Evolutionary conservation across 768 basidiomycete species (phyloP).

Genomic region (Arthromyces matolae): DNA sequence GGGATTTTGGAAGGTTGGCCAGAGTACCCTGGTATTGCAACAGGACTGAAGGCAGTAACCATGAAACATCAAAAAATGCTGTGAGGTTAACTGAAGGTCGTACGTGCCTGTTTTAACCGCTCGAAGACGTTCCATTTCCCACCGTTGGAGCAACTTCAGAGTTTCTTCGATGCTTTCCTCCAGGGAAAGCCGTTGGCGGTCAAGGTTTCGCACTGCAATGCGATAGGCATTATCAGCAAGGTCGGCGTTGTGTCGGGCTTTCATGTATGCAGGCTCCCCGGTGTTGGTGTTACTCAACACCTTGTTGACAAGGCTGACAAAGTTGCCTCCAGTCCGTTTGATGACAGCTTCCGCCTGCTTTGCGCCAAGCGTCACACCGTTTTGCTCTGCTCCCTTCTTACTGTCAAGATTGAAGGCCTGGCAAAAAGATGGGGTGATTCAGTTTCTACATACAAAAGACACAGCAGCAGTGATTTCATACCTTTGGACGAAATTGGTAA

Average conservation of each 20-base stretch:
- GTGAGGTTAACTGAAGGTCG: conserved; percentile 16
- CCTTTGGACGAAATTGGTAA: conserved; percentile 83
- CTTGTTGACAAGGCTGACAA: conserved; percentile 72
- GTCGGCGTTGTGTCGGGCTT: conserved; percentile 73
- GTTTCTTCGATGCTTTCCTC: conserved; percentile 86
- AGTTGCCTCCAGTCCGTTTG: conserved; percentile 58
- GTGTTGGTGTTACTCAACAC: conserved; percentile 50
- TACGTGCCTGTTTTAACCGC: conserved; percentile 79
- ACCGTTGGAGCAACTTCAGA: conserved; percentile 73
- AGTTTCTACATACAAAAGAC: neutral
- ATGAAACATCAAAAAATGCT: neutral
- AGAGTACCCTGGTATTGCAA: conserved; percentile 85
- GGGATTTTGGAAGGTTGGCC: conserved; percentile 62
- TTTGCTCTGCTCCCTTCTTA: conserved; percentile 23
- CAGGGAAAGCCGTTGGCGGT: conserved; percentile 77
- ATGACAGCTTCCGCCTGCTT: conserved; percentile 49
- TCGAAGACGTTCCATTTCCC: conserved; percentile 80
- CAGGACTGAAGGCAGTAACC: conserved; percentile 65
- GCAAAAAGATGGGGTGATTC: neutral
- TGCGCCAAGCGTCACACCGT: conserved; percentile 18
- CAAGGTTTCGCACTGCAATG: conserved; percentile 74
- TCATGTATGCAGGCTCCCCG: conserved; percentile 65
- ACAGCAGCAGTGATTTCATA: conserved; percentile 22
- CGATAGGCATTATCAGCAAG: conserved; percentile 80
- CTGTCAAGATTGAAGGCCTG: conserved; percentile 61